phyloP scores from a whole-genome alignment of 352 stramenopile species.

The Phytophthora europaea region DNA sequence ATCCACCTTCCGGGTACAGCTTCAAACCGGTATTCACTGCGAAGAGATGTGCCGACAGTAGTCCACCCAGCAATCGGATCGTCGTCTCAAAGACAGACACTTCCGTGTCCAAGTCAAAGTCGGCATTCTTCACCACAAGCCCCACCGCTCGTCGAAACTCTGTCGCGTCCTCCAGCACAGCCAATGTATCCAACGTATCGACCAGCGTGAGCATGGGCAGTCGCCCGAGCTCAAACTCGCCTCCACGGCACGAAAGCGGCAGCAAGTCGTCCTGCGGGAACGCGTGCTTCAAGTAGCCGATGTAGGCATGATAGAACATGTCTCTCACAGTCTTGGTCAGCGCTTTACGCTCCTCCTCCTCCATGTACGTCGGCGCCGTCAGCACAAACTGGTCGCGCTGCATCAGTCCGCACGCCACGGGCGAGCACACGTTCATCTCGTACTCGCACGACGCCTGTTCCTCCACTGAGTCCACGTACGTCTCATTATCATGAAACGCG shows the following conservation, averaged over 20 bases:
- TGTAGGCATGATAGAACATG: slow-evolving; percentile 93
- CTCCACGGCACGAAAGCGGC: slow-evolving; percentile 75
- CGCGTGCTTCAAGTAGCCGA: slow-evolving; percentile 85
- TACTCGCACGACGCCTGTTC: slow-evolving; percentile 70
- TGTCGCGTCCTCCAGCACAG: slow-evolving; percentile 79
- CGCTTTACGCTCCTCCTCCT: slow-evolving; percentile 62
- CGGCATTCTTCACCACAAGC: slow-evolving; percentile 62
- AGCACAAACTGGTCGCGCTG: slow-evolving; percentile 79
- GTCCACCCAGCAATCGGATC: slow-evolving; percentile 92
- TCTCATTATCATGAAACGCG: slow-evolving; percentile 80
- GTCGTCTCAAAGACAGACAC: slow-evolving; percentile 96
- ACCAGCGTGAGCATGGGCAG: slow-evolving; percentile 92
- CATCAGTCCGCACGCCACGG: slow-evolving; percentile 76
- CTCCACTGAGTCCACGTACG: slow-evolving; percentile 77
- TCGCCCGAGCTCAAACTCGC: slow-evolving; percentile 81
- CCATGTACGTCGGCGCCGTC: slow-evolving; percentile 54
- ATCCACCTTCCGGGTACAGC: slow-evolving; percentile 76
- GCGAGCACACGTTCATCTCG: slow-evolving; percentile 75
- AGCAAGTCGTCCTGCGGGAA: slow-evolving; percentile 87
- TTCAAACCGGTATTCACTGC: slow-evolving; percentile 62
- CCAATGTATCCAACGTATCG: slow-evolving; percentile 92
- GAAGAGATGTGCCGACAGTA: slow-evolving; percentile 93
- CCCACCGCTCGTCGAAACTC: slow-evolving; percentile 81
- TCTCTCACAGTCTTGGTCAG: slow-evolving; percentile 77
- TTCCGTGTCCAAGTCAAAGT: slow-evolving; percentile 90